Evolutionary conservation across 1,284 basidiomycete genomes (phyloP), one percentile per base, ranked within the genome.

Genomic region (Malassezia obtusa): DNA sequence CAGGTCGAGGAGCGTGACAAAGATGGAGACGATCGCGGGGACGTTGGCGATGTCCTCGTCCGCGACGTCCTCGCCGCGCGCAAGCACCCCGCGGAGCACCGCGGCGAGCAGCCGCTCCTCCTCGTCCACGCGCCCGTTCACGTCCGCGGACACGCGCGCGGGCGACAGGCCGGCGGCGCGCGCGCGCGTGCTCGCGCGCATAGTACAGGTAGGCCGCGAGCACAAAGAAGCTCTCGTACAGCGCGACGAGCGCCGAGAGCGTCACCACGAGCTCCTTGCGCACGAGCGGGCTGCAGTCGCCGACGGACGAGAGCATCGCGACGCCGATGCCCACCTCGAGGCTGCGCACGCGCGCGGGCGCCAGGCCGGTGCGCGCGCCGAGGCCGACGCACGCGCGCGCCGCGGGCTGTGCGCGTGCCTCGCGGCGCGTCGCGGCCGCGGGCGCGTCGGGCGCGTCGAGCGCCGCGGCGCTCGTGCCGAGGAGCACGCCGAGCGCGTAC

Each of bases 131-230:
- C 53, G 53, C 41, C n/a, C 9, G 11, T 50, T 36, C 24, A 50
- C 41, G 15, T 56, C 43, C 11, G 43, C 43, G 17, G 28, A 32
- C 19, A 52, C 19, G 14, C 22, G 31, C 15, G 49, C 7, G 15
- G 39, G 28, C 14, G 32, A 22, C 17, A 40, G 9, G 39, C 40
- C 26, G 44, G n/a, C 19, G 14, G 41, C 15, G 30, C 44, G 26
- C 28, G 52, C 46, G 22, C 55, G 21, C 50, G 53, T 55, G 32
- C 72, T 89, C 86, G 71, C 77, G 71, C 62, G 92, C 86, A 83
- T 87, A 89, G 76, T 91, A 90, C 24, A 89, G 77, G 89, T 92
- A 96, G 0, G 92, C 90, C 50, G 91, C 92, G 30, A 91, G 83
- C 43, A 92, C 87, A 65, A 96, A 90, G 78, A 89, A 89, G 10